Evolutionary conservation across 495 filamentous ascomycete species (phyloP), one percentile per base, ranked within the genome.

Genomic region (Haplographium delicatum): DNA sequence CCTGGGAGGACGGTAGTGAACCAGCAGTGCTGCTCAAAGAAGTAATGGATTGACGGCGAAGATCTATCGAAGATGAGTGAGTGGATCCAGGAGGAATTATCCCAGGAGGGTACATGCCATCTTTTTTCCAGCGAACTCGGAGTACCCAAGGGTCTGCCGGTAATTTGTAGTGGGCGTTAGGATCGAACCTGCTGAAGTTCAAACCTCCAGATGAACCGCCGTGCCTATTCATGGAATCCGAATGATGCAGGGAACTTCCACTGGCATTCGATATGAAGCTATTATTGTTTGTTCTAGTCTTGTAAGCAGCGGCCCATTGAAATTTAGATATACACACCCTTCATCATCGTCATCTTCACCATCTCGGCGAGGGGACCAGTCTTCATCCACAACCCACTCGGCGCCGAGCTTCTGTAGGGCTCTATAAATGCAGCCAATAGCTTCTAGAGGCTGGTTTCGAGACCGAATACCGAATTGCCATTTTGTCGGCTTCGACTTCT

Each of bases 401-500:
- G 89, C 91, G 16, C 88, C 89, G 59, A 96, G 88, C 45, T 88
- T 88, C 24, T 78, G 69, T 28, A 98, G 74, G 1, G 94, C 91
- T 58, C 88, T 85, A 72, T 95, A 97, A 42, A 98, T 86, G 62
- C 93, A 96, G 8, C 90, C 68, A 62, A 98, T 85, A 0, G 93
- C 93, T 59, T 98, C 93, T 24, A 91, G 83, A 0, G 94, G 93
- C 19, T 88, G 86, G 64, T 96, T 98, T 25, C 94, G 78, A 19
- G 86, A 91, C 1, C 93, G 81, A 51, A 98, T 98, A 25, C 93
- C 93, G 62, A 97, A 98, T 66, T 97, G 94, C 93, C 93, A 98
- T 51, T 88, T 86, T 1, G 89, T 87, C 2, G 82, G 79, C 46
- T 78, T 78, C 23, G 65, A 69, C 65, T 83, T 86, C 64, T 86